Base-by-base conservation (phyloP, 1,284 basidiomycete species). In the Ustilago shanxiensis region DNA sequence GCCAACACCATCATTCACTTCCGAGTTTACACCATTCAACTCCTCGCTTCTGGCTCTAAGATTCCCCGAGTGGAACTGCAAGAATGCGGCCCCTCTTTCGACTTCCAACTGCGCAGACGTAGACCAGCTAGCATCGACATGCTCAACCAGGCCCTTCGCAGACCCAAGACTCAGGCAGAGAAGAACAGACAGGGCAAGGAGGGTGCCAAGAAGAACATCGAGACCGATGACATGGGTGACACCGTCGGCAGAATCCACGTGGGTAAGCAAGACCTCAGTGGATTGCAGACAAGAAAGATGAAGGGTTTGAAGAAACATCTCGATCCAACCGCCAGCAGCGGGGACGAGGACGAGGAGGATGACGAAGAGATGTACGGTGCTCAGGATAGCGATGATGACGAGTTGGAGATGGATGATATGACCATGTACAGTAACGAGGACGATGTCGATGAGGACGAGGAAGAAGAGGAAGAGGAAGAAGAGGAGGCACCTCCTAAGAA, bases 211-310 rank as follows among this genome's bases (percentile, higher is more conserved):
- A 87, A 88, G 82, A 88, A 88, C 70, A 87, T 95, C 86, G 95
- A 97, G 88, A 94, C 95, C 75, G 96, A 99, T 88, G 94, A 95
- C 87, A 98, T 98, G 96, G 96, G 96, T 66, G 95, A 99, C 87
- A 88, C 95, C 87, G 90, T 96, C 76, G 96, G 95, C 53, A 89
- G 91, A 69, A 90, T 99, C 59, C 96, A 98, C 87, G 87, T 99
- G 53, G 93, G 89, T 65, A 93, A 91, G 87, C 96, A 99, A 89
- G 94, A 99, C 87, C 87, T 99, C 79, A 87, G 85, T 77, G 93
- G 90, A 88, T 85, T 99, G 87, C 95, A 98, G 89, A 92, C 91
- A 71, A 89, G 93, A 83, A 95, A 95, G 89, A 95, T 95, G 92
- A 95, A 95, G 87, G 95, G 92, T 14, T 85, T 96, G 77, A 93